Conservation (phyloP, 305 asterid genomes). For the Caryopteris hybrid region DNA sequence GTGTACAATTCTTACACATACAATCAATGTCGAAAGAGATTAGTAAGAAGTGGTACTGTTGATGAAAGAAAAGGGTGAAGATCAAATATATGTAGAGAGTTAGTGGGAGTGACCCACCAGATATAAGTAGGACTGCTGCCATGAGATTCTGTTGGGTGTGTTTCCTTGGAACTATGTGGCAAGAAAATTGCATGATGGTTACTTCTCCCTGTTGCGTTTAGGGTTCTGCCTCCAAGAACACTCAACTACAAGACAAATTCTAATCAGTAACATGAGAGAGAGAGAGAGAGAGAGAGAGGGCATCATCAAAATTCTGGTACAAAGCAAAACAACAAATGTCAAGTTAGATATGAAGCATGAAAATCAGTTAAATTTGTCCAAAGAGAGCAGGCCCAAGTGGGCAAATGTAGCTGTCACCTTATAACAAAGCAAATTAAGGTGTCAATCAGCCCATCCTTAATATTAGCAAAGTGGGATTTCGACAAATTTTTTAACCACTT, state of each 20-base stretch:
- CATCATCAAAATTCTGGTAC: conserved; percentile 5
- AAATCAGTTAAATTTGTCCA: conserved; percentile 35
- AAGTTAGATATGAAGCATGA: conserved; percentile 27
- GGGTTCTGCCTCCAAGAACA: conserved; percentile 20
- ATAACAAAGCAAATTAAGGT: not conserved
- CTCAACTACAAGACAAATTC: conserved; percentile 22
- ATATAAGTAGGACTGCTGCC: conserved; percentile 31
- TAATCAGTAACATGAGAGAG: too few relatives aligned
- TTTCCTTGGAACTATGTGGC: conserved; percentile 35
- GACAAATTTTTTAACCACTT: not conserved
- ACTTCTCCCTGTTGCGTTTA: conserved; percentile 17
- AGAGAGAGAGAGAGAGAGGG: not conserved
- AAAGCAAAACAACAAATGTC: conserved; percentile 22
- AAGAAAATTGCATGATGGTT: conserved; percentile 1
- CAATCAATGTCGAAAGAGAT: not conserved
- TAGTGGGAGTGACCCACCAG: conserved; percentile 25
- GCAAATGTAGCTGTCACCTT: conserved; percentile 11
- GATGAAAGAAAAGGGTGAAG: conserved; percentile 10
- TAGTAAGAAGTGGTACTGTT: not conserved
- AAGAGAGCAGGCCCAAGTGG: conserved; percentile 14
- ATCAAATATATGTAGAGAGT: not conserved
- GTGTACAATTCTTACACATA: not conserved
- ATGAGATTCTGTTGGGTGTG: conserved; percentile 56
- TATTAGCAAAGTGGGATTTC: conserved; percentile 1
- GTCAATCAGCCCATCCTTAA: not conserved